Conservation (phyloP, 2,329 filamentous ascomycete species). For the Meredithiella fracta region DNA sequence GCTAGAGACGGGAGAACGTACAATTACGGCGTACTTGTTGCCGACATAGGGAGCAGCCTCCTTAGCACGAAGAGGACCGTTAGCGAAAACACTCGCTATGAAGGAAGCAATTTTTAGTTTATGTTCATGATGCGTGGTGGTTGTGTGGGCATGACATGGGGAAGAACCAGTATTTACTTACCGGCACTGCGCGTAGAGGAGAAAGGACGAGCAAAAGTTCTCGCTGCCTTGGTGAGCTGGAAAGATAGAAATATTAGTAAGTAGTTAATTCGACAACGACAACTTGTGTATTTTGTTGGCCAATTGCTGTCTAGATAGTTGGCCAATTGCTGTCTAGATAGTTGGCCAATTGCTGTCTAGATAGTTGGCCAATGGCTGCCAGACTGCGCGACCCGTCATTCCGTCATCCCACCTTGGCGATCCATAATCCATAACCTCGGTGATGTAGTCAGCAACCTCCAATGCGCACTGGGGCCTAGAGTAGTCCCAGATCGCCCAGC, state of each 20-base stretch:
- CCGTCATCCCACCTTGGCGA: constrained; percentile 8
- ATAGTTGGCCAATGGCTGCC: constrained; percentile 1
- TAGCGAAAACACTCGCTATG: constrained; percentile 69
- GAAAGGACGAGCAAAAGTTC: constrained; percentile 58
- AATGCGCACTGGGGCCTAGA: not conserved
- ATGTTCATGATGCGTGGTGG: not conserved
- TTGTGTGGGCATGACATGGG: not conserved
- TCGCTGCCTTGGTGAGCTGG: constrained; percentile 18
- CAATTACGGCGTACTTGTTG: constrained; percentile 86
- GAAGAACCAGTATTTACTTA: constrained; percentile 27
- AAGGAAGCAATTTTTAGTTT: constrained; percentile 1
- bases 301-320: too few relatives aligned
- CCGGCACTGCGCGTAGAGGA: constrained; percentile 70
- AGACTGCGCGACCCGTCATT: not conserved
- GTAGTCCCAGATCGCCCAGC: not conserved
- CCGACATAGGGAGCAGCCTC: constrained; percentile 77
- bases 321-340: too few relatives aligned
- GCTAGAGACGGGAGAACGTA: constrained; percentile 34
- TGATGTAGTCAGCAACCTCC: not conserved
- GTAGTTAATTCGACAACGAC: not conserved
- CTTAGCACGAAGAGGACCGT: constrained; percentile 74
- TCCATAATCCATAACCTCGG: not conserved
- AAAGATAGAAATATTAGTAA: constrained; percentile 1
- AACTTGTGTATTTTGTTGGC: not conserved
- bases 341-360: not conserved